phyloP scores from a whole-genome alignment of 2,329 filamentous ascomycete species.

The Calonectria naviculata region DNA sequence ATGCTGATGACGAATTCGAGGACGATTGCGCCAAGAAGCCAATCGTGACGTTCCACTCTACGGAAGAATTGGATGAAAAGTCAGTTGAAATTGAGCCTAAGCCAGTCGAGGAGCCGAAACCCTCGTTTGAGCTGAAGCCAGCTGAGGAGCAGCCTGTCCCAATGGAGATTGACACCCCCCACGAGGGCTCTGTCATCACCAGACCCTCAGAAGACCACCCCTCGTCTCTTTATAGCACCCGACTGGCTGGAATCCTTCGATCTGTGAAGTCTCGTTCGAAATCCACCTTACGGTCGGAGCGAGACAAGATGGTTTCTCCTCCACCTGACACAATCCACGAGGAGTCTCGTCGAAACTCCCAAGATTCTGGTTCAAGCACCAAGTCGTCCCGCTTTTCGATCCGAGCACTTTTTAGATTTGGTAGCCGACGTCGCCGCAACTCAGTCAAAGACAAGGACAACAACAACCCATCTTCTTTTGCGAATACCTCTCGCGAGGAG shows the following conservation, averaged over 20 bases:
- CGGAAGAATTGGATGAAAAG: slow-evolving; percentile 37
- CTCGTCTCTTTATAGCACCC: slow-evolving; percentile 38
- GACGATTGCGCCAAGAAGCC: slow-evolving; percentile 34
- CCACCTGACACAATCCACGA: slow-evolving; percentile 55
- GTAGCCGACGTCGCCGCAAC: slow-evolving; percentile 58
- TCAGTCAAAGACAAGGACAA: slow-evolving; percentile 44
- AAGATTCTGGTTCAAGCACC: slow-evolving; percentile 66
- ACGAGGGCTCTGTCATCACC: slow-evolving; percentile 31
- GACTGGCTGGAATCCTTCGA: slow-evolving; percentile 53
- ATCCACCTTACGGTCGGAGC: slow-evolving; percentile 57
- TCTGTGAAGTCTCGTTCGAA: slow-evolving; percentile 61
- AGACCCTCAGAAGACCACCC: slow-evolving; percentile 36
- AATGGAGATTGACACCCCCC: slow-evolving; percentile 37
- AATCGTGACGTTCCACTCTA: slow-evolving; percentile 44
- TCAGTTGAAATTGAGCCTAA: not conserved
- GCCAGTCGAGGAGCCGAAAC: slow-evolving; percentile 13
- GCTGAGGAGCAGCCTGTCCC: slow-evolving; percentile 28
- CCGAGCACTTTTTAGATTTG: slow-evolving; percentile 81
- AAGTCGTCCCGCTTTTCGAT: slow-evolving; percentile 64
- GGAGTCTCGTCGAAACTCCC: slow-evolving; percentile 65
- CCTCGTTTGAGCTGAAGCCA: not conserved
- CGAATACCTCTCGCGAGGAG: slow-evolving; percentile 90
- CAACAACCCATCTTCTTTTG: slow-evolving; percentile 77
- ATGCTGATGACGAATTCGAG: slow-evolving; percentile 32
- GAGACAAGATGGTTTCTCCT: slow-evolving; percentile 50